A percentile compares a stretch with the other conserved stretches of the same genome.
phyloP scores from a whole-genome alignment of 1,284 basidiomycete genomes.

The Peniophora sp. region DNA sequence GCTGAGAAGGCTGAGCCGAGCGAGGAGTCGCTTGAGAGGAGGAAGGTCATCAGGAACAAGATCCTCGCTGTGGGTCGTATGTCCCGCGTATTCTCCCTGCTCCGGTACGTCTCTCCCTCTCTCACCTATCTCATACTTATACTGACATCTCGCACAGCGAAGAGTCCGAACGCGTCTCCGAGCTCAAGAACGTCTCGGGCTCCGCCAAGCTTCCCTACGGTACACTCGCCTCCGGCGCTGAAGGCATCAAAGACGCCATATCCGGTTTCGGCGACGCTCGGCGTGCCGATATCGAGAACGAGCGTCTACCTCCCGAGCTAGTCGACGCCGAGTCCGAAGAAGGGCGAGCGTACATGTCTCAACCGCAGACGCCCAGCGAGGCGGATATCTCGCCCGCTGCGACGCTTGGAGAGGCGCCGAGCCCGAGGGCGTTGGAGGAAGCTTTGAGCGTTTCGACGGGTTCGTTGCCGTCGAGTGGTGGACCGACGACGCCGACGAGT shows the following conservation, averaged over 20 bases:
- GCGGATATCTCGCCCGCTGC: conserved; percentile 37
- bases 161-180: conserved; percentile 96
- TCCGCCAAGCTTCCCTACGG: conserved; percentile 80
- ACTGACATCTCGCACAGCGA: conserved; percentile 47
- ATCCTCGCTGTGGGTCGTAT: conserved; percentile 97
- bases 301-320: conserved; percentile 90
- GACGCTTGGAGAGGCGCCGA: conserved; percentile 42
- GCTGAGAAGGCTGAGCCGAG: conserved; percentile 23
- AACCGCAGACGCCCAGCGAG: conserved; percentile 44
- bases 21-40: conserved; percentile 65
- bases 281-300: conserved; percentile 98
- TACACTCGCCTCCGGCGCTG: conserved; percentile 81
- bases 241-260: conserved; percentile 95
- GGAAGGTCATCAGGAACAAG: conserved; percentile 93
- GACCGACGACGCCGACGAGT: conserved; percentile 27
- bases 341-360: conserved; percentile 52
- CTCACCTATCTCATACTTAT: conserved; percentile 3
- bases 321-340: conserved; percentile 82
- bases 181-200: conserved; percentile 87
- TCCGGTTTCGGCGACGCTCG: conserved; percentile 93
- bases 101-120: conserved; percentile 58
- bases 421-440: conserved; percentile 31
- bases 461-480: conserved; percentile 21
- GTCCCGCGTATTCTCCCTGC: conserved; percentile 90
- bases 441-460: conserved; percentile 41